phyloP scores from a whole-genome alignment of 225 moss, liverwort and hornwort genomes.

The Pseudoscleropodium purum region DNA sequence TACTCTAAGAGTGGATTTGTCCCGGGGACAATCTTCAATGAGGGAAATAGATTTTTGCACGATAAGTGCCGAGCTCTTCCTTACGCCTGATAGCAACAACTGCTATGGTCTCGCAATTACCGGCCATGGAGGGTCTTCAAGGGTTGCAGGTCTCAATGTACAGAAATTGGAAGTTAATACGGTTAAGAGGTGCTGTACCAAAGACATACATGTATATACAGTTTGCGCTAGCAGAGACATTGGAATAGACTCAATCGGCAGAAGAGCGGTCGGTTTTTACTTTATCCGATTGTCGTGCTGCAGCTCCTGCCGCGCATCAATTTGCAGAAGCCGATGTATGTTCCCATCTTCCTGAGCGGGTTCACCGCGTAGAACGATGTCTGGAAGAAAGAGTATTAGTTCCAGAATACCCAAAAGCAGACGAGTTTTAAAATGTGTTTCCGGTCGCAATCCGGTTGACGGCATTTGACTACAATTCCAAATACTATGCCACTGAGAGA shows the following conservation, averaged over 20 bases:
- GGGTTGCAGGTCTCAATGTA: conserved; percentile 1
- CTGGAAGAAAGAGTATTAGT: background rate
- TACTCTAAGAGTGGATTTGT: background rate
- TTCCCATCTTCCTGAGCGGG: background rate
- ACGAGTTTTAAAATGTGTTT: background rate
- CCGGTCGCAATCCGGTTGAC: background rate
- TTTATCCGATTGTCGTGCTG: background rate
- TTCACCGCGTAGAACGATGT: background rate
- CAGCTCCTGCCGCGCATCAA: background rate
- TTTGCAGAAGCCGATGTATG: background rate
- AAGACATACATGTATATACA: background rate
- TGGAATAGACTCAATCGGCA: background rate
- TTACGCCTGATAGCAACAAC: background rate
- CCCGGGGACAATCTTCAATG: background rate
- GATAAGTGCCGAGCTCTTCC: background rate
- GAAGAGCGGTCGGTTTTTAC: background rate
- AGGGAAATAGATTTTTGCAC: background rate
- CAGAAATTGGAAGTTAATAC: conserved; percentile 19
- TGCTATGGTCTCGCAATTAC: conserved; percentile 1
- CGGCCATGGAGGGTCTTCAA: background rate
- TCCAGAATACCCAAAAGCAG: background rate
- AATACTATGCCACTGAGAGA: background rate
- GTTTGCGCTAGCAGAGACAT: background rate
- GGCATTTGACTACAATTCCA: background rate
- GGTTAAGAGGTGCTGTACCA: background rate